Conservation (phyloP, 129 eudicot genomes). For the Logfia minima region DNA sequence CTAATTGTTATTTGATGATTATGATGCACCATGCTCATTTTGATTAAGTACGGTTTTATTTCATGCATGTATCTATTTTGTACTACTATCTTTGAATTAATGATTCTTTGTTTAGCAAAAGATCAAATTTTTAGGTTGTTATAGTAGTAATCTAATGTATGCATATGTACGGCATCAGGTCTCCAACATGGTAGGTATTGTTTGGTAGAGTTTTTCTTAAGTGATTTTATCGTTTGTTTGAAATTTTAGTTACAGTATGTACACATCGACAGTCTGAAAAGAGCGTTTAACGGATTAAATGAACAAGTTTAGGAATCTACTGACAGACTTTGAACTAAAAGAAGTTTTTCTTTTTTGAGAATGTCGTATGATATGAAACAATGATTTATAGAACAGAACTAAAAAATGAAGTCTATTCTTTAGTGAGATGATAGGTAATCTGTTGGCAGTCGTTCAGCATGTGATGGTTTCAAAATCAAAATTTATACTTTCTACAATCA, state of each 20-base stretch:
- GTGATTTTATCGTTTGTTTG: too few species aligned
- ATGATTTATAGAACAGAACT: too few species aligned
- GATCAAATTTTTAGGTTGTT: neutral
- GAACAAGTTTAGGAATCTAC: neutral
- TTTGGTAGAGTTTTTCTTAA: neutral
- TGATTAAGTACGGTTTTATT: neutral
- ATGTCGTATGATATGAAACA: neutral
- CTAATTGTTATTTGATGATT: neutral
- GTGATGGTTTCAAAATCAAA: neutral
- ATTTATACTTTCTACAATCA: neutral
- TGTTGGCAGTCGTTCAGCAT: neutral
- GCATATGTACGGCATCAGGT: too few species aligned
- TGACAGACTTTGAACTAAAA: neutral
- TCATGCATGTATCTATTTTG: neutral
- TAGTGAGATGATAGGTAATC: neutral
- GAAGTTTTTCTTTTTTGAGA: neutral
- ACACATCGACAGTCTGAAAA: neutral
- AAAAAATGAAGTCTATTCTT: neutral
- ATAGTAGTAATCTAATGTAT: too few species aligned
- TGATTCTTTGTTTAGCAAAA: neutral
- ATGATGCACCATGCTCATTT: neutral
- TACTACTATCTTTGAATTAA: neutral
- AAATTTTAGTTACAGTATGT: neutral
- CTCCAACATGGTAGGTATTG: too few species aligned
- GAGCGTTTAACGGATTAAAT: neutral